These are phyloP conservation scores for Rhodamnia rubescens DNA, from an alignment of 345 rosid species.

Conservation along the genomic window DNA sequence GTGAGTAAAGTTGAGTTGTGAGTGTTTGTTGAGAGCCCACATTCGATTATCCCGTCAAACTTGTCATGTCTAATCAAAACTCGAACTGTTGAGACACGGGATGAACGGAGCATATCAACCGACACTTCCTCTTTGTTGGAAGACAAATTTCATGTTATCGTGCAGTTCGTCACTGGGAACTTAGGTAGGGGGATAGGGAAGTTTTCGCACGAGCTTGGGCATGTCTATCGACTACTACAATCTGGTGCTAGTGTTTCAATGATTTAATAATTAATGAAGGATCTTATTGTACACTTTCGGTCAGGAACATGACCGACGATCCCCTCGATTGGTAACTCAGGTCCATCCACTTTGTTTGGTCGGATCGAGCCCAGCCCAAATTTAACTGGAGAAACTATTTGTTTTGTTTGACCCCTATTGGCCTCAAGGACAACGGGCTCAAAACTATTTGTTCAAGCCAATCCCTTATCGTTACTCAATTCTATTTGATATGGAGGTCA, in stretches of 20 bases:
- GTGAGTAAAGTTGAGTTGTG: too few relatives aligned
- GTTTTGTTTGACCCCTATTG: too few relatives aligned
- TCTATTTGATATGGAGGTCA: background rate
- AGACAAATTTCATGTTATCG: background rate
- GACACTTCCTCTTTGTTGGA: background rate
- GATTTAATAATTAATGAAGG: background rate
- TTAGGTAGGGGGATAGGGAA: background rate
- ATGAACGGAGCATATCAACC: accelerated
- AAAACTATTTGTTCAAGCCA: background rate
- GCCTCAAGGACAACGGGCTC: too few relatives aligned
- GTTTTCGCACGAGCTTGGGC: background rate
- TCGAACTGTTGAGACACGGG: accelerated
- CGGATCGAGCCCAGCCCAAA: too few relatives aligned
- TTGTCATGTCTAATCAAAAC: background rate
- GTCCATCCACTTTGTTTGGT: background rate
- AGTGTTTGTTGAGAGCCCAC: too few relatives aligned
- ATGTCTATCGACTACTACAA: background rate
- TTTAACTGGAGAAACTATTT: background rate
- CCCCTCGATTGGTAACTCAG: background rate
- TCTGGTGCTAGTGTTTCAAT: background rate
- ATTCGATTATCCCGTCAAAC: too few relatives aligned
- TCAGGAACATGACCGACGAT: background rate
- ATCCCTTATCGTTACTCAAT: background rate
- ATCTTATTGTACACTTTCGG: background rate
- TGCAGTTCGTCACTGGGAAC: background rate